Evolutionary conservation across 1,139 yeast genomes (phyloP).

Genomic region (Sugiyamaella japonica): DNA sequence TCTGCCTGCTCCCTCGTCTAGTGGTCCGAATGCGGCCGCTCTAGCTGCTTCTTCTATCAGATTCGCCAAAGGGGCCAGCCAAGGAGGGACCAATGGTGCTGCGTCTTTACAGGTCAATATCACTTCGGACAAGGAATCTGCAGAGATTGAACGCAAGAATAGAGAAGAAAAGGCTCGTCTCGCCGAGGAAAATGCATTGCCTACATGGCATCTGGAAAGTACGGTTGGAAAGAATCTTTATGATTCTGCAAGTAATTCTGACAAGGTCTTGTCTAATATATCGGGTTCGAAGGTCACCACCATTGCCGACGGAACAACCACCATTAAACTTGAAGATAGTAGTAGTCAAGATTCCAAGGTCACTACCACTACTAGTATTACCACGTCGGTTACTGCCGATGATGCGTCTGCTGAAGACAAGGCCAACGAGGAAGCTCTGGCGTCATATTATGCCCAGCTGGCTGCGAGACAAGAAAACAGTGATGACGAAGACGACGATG

Average conservation of each 20-base stretch:
- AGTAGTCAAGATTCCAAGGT: slow-evolving; percentile 35
- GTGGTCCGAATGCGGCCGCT: slow-evolving; percentile 22
- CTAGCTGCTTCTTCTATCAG: slow-evolving; percentile 12
- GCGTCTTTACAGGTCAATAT: slow-evolving; percentile 81
- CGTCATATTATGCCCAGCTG: slow-evolving; percentile 74
- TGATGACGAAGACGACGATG: slow-evolving; percentile 47
- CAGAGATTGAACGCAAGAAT: slow-evolving; percentile 54
- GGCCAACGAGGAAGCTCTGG: slow-evolving; percentile 66
- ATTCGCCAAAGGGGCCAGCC: slow-evolving; percentile 16
- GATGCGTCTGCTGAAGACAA: slow-evolving; percentile 27
- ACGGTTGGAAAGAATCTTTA: slow-evolving; percentile 65
- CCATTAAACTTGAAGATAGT: slow-evolving; percentile 16
- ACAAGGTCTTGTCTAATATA: slow-evolving; percentile 1
- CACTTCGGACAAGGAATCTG: slow-evolving; percentile 85
- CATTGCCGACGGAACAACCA: too few species aligned
- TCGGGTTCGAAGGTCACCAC: too few species aligned
- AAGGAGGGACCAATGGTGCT: slow-evolving; percentile 26
- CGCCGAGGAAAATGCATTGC: slow-evolving; percentile 88
- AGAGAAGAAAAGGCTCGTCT: slow-evolving; percentile 59
- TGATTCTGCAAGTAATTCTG: slow-evolving; percentile 47
- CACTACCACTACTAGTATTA: slow-evolving; percentile 34
- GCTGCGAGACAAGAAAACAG: slow-evolving; percentile 63
- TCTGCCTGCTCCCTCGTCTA: slow-evolving; percentile 68
- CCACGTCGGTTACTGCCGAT: slow-evolving; percentile 36
- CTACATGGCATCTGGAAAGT: slow-evolving; percentile 92